Conservation (phyloP, 768 basidiomycete genomes). For the Podaxis carcinomalis region DNA sequence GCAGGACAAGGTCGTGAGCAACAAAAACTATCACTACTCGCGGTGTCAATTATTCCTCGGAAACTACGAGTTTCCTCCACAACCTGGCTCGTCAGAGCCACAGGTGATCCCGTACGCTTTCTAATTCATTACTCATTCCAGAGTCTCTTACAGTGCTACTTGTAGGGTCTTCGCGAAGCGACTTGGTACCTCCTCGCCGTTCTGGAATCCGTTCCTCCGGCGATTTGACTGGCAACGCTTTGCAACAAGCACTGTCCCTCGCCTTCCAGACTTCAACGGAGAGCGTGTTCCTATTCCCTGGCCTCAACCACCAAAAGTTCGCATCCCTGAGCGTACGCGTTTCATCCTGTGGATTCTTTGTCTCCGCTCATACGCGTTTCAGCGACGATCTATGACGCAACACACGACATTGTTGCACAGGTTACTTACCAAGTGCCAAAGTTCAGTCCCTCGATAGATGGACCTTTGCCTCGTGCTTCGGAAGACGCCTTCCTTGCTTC, state of each 20-base stretch:
- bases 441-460: constrained; percentile 34
- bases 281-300: constrained; percentile 58
- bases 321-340: constrained; percentile 40
- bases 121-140: constrained; percentile 2
- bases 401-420: constrained; percentile 52
- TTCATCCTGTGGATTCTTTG: not conserved
- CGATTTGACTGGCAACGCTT: constrained; percentile 73
- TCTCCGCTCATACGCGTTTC: constrained; percentile 4
- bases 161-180: constrained; percentile 76
- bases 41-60: constrained; percentile 77
- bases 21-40: constrained; percentile 68
- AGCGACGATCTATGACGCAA: constrained; percentile 67
- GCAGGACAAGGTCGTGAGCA: constrained; percentile 28
- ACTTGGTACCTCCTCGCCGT: constrained; percentile 53
- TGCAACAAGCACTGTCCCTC: constrained; percentile 61
- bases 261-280: constrained; percentile 38
- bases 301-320: constrained; percentile 49
- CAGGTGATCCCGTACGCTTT: constrained; percentile 42
- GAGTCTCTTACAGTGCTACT: constrained; percentile 1
- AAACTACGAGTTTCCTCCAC: constrained; percentile 54
- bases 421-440: constrained; percentile 69
- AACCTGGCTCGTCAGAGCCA: constrained; percentile 29
- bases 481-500: constrained; percentile 56
- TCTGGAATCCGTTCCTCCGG: constrained; percentile 50
- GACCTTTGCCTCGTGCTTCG: constrained; percentile 33